Base-by-base conservation (phyloP, 1,139 yeast species). In the Entelexis sorbosivorans region DNA sequence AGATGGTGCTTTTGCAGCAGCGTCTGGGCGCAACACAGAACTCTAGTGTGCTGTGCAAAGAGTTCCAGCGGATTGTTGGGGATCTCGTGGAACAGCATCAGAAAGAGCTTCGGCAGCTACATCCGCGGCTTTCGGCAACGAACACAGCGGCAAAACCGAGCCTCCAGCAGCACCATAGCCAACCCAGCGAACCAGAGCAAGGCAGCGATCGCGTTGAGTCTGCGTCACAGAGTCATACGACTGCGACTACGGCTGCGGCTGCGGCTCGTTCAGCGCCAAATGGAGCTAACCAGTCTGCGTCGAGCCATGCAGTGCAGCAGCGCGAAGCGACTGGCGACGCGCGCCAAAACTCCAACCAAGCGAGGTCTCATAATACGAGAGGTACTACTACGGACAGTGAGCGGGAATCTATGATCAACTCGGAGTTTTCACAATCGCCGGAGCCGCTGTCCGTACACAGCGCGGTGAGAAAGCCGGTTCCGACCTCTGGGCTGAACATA, bases 31-130 rank as follows among this genome's bases (percentile, higher is more conserved):
- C 54, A 5, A 32, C 54, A 4, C 38, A 35, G 3, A 49, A 57
- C 19, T 35, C 54, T 14, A 59, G 65, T 24, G 51, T 81, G 1
- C 68, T 84, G 59, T 72, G 88, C 52, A 76, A 79, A 59, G 89
- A 84, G 65, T 84, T 84, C 69, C 79, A 79, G 61, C 78, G 77
- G 60, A 74, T 83, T 40, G 81, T 83, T 1, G 70, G 72, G 51
- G 82, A 79, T 45, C 73, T 84, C 56, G 83, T 80, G 56, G 76
- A 73, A 44, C 78, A 75, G 55, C 81, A 81, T 60, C 81, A 77
- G 57, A 64, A 70, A 28, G 83, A 81, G 59, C 64, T 82, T 54
- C 44, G 58, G 14, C 44, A 33, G 14, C 46, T 57, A 10, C 51
- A 56, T 14, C 52, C 58, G 39, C 28, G 32, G 31, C 26, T 49